These are phyloP conservation scores for Colletotrichum gloeosporioides DNA, from an alignment of 2,329 filamentous ascomycete species.

Conservation along the genomic window DNA sequence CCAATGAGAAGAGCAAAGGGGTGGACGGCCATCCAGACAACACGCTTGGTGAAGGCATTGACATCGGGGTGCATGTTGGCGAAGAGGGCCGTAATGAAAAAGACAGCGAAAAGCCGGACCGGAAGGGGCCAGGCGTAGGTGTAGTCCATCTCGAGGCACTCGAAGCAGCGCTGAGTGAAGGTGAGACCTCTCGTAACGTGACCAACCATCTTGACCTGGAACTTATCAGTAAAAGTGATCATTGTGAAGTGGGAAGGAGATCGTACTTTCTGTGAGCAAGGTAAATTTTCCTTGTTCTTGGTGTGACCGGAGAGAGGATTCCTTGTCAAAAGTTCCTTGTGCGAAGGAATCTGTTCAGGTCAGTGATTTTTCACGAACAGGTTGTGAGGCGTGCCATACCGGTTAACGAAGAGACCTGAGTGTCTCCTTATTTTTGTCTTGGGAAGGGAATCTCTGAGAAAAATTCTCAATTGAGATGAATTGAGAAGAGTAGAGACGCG, in stretches of 20 bases:
- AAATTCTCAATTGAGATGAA: not conserved
- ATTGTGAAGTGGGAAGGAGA: not conserved
- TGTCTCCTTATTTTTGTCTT: not conserved
- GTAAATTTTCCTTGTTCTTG: not conserved
- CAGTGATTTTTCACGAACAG: not conserved
- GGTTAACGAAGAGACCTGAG: not conserved
- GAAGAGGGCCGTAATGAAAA: not conserved
- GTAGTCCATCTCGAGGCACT: not conserved
- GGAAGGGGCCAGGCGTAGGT: constrained; percentile 4
- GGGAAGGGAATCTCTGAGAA: not conserved
- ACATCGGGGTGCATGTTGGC: constrained; percentile 4
- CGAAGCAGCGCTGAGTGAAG: not conserved
- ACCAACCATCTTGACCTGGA: not conserved
- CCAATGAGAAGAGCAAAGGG: constrained; percentile 8
- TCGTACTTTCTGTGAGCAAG: not conserved
- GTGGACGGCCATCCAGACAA: constrained; percentile 1
- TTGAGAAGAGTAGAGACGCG: not conserved
- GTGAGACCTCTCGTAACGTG: constrained; percentile 1
- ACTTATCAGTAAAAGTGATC: not conserved
- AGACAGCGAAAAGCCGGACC: not conserved
- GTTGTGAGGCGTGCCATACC: not conserved
- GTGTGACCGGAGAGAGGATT: not conserved
- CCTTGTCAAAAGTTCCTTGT: not conserved
- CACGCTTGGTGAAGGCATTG: not conserved
- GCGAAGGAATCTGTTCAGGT: not conserved